Evolutionary conservation across 176 grass and related monocot genomes (phyloP).

Genomic region (Carex parvula): DNA sequence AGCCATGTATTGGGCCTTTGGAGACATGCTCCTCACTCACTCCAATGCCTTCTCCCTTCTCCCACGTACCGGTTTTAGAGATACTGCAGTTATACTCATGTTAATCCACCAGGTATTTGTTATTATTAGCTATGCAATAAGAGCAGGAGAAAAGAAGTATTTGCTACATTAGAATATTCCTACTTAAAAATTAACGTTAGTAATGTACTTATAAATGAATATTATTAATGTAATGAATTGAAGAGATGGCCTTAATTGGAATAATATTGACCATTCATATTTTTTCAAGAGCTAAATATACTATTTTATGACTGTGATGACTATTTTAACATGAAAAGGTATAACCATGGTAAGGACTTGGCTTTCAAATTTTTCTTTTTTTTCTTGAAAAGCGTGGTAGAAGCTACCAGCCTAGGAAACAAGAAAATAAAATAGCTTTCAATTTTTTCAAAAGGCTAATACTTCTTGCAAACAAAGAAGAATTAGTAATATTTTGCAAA

Average conservation of each 20-base stretch:
- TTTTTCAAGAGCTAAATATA: background rate
- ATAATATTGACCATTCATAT: background rate
- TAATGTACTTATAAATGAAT: background rate
- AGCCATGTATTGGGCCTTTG: constrained; percentile 96
- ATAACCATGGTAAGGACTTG: background rate
- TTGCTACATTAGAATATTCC: background rate
- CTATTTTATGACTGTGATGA: background rate
- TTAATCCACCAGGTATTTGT: constrained; percentile 59
- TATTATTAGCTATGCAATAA: background rate
- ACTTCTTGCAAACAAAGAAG: background rate
- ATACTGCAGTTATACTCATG: constrained; percentile 80
- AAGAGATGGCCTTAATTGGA: background rate
- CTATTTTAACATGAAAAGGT: background rate
- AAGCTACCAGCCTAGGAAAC: too few relatives aligned
- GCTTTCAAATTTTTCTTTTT: background rate
- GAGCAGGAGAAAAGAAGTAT: background rate
- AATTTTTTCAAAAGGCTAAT: background rate
- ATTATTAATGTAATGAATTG: background rate
- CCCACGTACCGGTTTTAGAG: constrained; percentile 59
- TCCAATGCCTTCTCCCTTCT: constrained; percentile 96
- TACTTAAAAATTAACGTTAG: background rate
- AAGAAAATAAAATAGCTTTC: background rate
- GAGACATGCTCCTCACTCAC: constrained; percentile 78
- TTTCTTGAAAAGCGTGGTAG: too few relatives aligned
- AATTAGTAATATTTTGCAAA: background rate